Evolutionary conservation across 2,329 filamentous ascomycete genomes (phyloP), one percentile per base, ranked within the genome.

Genomic region (Hymenoscyphus occultus): DNA sequence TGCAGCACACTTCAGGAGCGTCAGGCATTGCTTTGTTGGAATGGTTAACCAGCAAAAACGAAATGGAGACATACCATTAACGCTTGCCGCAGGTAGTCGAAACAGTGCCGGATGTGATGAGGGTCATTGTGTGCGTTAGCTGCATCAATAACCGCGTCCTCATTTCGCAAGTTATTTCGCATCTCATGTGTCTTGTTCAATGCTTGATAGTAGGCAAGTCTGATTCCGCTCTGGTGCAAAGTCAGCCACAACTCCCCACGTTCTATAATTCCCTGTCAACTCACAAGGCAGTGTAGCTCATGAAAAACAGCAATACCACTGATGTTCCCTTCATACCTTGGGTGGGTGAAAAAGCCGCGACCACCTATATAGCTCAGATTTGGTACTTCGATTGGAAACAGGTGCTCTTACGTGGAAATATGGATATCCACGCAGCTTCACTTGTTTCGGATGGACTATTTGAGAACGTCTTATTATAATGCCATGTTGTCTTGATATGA

Each of bases 61-160:
- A 12, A 42, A 42, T 42, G 3, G 40, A 16, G 40, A 42, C 40
- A 42, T 42, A 42, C 40, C 40, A 58, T 39, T 12, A 58, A n/a
- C 2, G 56, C 28, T 58, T 58, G 56, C 14, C 56, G 56, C 28
- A 58, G 19, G 31, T 58, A 58, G 31, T 58, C 56, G 31, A 58
- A 58, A 31, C 56, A 58, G 19, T 58, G 56, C n/a, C 56, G 19
- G 19, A 58, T 28, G n/a, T 39, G 56, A 58, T 58, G 28, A n/a
- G 56, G 56, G 31, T 58, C 28, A 22, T 28, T 28, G 19, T 32
- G 13, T 28, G n/a, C 51, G 12, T 56, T 56, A 56, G 51, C 51
- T 56, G n/a, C 19, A 56, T 56, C n/a, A 56, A 22, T 19, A 1
- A 32, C 7, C 19, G n/a, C 51, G 22, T 56, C 10, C n/a, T 28